Conservation (phyloP, 176 grass and related monocot species). For the Avena atlantica region DNA sequence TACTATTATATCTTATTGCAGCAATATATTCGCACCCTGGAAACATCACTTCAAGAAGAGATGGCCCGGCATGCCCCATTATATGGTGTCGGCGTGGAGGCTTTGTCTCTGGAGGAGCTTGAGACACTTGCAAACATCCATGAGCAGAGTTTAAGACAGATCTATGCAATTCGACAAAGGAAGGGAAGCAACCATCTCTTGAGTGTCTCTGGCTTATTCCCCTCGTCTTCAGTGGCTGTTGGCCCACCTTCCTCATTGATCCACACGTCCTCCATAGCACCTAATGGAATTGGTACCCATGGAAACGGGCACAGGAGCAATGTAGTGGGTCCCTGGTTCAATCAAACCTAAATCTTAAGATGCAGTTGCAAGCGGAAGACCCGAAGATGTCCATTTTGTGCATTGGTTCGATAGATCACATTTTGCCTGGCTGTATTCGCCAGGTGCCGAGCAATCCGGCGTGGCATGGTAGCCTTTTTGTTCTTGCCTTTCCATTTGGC, state of each 20-base stretch:
- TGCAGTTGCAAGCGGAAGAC: constrained; percentile 34
- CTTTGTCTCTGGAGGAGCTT: constrained; percentile 74
- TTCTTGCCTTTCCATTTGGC: constrained; percentile 48
- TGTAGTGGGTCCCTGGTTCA: constrained; percentile 57
- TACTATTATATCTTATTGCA: constrained; percentile 54
- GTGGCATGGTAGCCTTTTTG: constrained; percentile 59
- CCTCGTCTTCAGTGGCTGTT: constrained; percentile 57
- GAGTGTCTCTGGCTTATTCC: constrained; percentile 64
- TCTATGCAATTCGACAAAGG: constrained; percentile 70
- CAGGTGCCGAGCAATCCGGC: constrained; percentile 59
- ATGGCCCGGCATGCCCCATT: constrained; percentile 86
- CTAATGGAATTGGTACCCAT: constrained; percentile 62
- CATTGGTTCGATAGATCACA: constrained; percentile 41
- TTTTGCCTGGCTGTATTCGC: constrained; percentile 55
- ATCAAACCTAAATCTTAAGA: constrained; percentile 52
- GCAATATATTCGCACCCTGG: constrained; percentile 92
- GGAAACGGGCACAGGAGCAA: constrained; percentile 72
- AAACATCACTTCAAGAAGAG: constrained; percentile 91
- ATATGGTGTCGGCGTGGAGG: constrained; percentile 80
- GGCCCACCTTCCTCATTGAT: constrained; percentile 65
- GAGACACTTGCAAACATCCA: constrained; percentile 84
- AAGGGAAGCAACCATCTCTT: constrained; percentile 64
- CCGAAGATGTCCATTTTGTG: constrained; percentile 50
- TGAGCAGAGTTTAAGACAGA: constrained; percentile 77
- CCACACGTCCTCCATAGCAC: constrained; percentile 61